Evolutionary conservation across 2,329 filamentous ascomycete genomes (phyloP).

Genomic region (Colletotrichum somersetense): DNA sequence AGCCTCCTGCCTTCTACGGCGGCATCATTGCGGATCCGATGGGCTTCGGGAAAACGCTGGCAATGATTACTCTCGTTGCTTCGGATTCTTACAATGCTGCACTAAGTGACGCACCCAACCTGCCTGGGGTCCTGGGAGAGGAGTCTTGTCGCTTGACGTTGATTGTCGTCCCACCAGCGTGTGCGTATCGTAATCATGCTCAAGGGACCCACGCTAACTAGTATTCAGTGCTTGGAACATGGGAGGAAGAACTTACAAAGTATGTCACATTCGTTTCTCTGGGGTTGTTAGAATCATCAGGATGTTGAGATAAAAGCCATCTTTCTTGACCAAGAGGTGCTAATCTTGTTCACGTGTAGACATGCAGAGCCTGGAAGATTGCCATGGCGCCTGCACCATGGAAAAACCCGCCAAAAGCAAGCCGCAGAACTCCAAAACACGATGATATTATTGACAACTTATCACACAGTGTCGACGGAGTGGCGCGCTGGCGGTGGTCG

Average conservation of each 20-base stretch:
- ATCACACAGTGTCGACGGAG: constrained; percentile 55
- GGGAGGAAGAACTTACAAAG: constrained; percentile 52
- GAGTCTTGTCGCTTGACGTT: constrained; percentile 45
- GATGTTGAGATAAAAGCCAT: too few relatives aligned
- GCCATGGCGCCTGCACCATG: constrained; percentile 48
- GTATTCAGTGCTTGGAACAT: constrained; percentile 53
- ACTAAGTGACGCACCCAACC: background rate
- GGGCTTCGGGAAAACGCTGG: constrained; percentile 61
- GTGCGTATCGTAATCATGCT: constrained; percentile 43
- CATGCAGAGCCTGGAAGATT: constrained; percentile 47
- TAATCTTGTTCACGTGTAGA: background rate
- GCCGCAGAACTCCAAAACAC: background rate
- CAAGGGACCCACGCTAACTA: constrained; percentile 17
- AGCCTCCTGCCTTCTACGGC: constrained; percentile 54
- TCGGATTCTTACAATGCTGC: constrained; percentile 41
- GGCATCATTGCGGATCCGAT: constrained; percentile 62
- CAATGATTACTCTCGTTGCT: constrained; percentile 57
- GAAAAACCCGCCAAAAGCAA: constrained; percentile 44
- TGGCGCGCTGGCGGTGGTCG: constrained; percentile 44
- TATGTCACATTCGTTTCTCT: too few relatives aligned
- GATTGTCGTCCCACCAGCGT: constrained; percentile 54
- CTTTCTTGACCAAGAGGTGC: too few relatives aligned
- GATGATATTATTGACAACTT: constrained; percentile 53
- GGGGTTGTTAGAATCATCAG: too few relatives aligned
- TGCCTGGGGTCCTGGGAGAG: background rate